phyloP scores from a whole-genome alignment of 2,329 filamentous ascomycete genomes.

The Aspergillus ruber region DNA sequence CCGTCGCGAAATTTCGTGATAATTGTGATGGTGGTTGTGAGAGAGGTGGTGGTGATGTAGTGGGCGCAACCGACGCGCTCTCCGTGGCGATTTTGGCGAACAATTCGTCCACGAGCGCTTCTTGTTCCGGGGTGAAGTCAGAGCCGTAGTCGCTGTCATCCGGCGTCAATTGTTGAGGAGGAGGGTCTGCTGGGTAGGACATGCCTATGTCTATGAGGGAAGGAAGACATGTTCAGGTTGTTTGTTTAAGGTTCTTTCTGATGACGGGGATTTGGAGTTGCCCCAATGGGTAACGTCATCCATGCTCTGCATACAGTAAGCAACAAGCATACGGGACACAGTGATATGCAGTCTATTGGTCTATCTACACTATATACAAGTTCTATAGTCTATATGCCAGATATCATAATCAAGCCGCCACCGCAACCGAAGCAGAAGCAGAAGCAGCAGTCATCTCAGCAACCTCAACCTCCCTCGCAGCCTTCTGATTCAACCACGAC shows the following conservation, averaged over 20 bases:
- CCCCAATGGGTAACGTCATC: not conserved
- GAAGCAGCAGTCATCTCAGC: slow-evolving; percentile 18
- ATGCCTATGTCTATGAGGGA: slow-evolving; percentile 21
- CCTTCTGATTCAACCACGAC: slow-evolving; percentile 68
- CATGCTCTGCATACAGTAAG: not conserved
- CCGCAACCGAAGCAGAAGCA: slow-evolving; percentile 7
- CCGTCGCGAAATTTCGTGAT: not conserved
- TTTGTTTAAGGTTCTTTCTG: not conserved
- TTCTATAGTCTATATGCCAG: not conserved
- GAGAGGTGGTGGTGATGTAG: not conserved
- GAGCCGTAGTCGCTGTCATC: slow-evolving; percentile 56
- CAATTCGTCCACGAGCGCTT: slow-evolving; percentile 47
- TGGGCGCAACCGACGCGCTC: slow-evolving; percentile 10
- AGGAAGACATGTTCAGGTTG: slow-evolving; percentile 14
- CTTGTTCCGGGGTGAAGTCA: slow-evolving; percentile 54
- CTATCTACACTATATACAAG: not conserved
- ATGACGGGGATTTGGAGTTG: not conserved
- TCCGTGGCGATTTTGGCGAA: slow-evolving; percentile 41
- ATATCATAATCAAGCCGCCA: slow-evolving; percentile 9
- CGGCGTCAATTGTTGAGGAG: slow-evolving; percentile 13
- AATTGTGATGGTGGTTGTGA: not conserved
- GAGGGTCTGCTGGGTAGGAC: slow-evolving; percentile 20
- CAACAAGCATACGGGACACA: not conserved
- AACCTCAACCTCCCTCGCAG: slow-evolving; percentile 53
- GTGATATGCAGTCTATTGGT: not conserved